These are phyloP conservation scores for Komagataea norvegica DNA, from an alignment of 1,139 yeast genomes.

Conservation along the genomic window DNA sequence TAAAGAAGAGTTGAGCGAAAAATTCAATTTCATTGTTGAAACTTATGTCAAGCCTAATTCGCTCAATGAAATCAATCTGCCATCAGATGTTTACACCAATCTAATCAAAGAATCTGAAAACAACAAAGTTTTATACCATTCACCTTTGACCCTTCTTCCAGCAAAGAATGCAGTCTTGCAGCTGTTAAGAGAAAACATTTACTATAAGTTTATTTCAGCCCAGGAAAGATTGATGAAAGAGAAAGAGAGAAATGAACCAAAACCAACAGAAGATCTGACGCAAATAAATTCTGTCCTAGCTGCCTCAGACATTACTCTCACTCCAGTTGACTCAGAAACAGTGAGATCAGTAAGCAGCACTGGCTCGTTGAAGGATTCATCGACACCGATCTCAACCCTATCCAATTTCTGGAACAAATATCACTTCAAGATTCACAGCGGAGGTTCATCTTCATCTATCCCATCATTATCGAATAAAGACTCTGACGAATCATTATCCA, in stretches of 20 bases:
- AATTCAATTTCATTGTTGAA: slow-evolving; percentile 31
- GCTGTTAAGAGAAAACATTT: slow-evolving; percentile 43
- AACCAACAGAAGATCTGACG: not conserved
- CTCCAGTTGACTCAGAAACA: not conserved
- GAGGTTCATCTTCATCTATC: slow-evolving; percentile 8
- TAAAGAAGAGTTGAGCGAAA: slow-evolving; percentile 28
- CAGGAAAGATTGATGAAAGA: slow-evolving; percentile 17
- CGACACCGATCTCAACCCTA: slow-evolving; percentile 10
- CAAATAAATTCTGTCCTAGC: not conserved
- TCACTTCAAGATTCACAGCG: slow-evolving; percentile 16
- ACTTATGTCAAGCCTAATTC: slow-evolving; percentile 32
- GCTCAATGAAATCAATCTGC: slow-evolving; percentile 43
- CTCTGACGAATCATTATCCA: no score
- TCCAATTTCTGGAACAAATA: slow-evolving; percentile 16
- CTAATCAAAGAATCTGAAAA: slow-evolving; percentile 31
- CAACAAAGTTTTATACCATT: slow-evolving; percentile 30
- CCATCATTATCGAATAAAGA: no score
- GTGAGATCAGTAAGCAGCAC: slow-evolving; percentile 1
- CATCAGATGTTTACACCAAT: slow-evolving; percentile 33
- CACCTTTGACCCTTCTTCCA: slow-evolving; percentile 37
- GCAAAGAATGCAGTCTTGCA: slow-evolving; percentile 43
- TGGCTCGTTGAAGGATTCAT: slow-evolving; percentile 2
- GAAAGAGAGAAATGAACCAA: not conserved
- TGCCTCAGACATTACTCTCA: not conserved
- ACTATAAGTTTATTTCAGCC: slow-evolving; percentile 26